Evolutionary conservation across 371 early-diverging fungal genomes (phyloP), one percentile per base, ranked within the genome.

Genomic region (Mucor piriformis): DNA sequence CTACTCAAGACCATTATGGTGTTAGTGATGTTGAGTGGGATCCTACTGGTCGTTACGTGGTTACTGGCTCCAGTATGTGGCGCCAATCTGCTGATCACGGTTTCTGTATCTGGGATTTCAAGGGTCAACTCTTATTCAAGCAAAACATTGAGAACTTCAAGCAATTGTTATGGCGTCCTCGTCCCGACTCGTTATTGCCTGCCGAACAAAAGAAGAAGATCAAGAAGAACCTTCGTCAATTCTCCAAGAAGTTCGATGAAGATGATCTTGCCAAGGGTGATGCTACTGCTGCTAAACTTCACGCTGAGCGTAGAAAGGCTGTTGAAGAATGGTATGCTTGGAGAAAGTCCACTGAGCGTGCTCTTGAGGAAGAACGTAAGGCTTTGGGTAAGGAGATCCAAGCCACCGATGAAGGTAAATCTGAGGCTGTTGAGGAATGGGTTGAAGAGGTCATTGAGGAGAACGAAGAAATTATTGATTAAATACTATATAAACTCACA

Each of bases 11-110:
- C 72, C 97, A 98, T 75, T 97, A 93, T 74, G 92, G 91, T 72
- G 89, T 92, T 50, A 94, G 96, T 23, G 96, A 97, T 67, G 84
- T 95, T 50, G 96, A 95, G 70, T 98, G 98, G 98, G 98, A 98
- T 71, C 98, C 99, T 16, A 94, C 95, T 11, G 99, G 99, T 64
- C 91, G 99, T 55, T 98, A 89, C 66, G 90, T 97, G 10, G 80
- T 90, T 27, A 85, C 93, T 48, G 90, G 90, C 32, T 92, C 95
- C 34, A 92, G 94, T 40, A 82, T 86, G 74, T 96, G 96, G 97
- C 84, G 89, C 60, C 87, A 77, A 40, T 64, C 76, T 37, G 81
- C 68, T 23, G 99, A 98, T 66, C 92, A 92, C 63, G 97, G 97
- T 50, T 96, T 88, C 81, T 83, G 75, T 57, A 61, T 97, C 57